phyloP scores from a whole-genome alignment of 805 yeast species.

The Kodamaea neixiangensis region DNA sequence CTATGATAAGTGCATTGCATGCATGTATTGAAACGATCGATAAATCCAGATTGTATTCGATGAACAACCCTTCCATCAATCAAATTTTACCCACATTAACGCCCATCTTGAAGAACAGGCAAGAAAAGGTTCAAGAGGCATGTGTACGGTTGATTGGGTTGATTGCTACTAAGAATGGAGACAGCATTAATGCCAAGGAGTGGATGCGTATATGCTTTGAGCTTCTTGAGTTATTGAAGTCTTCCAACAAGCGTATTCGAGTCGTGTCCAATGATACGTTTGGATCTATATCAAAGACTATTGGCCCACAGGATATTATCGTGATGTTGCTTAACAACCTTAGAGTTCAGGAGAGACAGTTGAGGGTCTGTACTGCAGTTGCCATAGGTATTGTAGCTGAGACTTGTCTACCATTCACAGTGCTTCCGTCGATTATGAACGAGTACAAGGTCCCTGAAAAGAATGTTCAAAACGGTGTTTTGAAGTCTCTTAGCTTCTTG shows the following conservation, averaged over 20 bases:
- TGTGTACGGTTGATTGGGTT: conserved; percentile 78
- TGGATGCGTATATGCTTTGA: conserved; percentile 98
- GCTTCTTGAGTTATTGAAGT: conserved; percentile 82
- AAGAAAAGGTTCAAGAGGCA: conserved; percentile 86
- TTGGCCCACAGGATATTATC: conserved; percentile 94
- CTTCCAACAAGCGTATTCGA: conserved; percentile 74
- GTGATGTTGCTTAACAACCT: conserved; percentile 81
- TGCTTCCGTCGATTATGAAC: conserved; percentile 91
- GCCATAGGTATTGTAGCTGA: conserved; percentile 97
- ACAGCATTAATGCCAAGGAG: conserved; percentile 83
- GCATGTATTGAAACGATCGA: conserved; percentile 64
- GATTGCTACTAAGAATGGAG: conserved; percentile 79
- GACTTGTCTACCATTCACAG: conserved; percentile 89
- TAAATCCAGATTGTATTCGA: conserved; percentile 52
- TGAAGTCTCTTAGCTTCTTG: conserved; percentile 86
- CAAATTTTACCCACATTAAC: conserved; percentile 86
- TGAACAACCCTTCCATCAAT: conserved; percentile 67
- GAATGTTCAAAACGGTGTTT: conserved; percentile 92
- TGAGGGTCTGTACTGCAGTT: conserved; percentile 95
- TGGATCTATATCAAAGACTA: conserved; percentile 86
- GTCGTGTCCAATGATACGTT: conserved; percentile 87
- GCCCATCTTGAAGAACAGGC: conserved; percentile 86
- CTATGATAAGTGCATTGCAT: conserved; percentile 71
- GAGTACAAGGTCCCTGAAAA: conserved; percentile 91
- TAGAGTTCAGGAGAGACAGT: conserved; percentile 92